Conservation (phyloP, 2,329 filamentous ascomycete species). For the Hymenoscyphus linearis region DNA sequence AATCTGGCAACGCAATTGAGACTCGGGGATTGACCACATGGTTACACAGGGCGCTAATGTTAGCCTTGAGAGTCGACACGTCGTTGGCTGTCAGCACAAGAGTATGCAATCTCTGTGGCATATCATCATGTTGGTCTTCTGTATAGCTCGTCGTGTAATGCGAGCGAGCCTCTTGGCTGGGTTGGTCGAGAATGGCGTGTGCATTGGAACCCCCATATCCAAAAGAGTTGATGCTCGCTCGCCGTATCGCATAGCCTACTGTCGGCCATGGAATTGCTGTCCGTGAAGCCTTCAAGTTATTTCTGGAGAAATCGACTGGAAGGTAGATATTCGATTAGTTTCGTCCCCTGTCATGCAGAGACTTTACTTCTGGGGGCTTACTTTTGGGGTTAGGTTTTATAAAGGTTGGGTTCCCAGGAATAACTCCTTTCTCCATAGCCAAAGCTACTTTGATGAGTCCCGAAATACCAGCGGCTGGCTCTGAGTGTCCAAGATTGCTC, state of each 20-base stretch:
- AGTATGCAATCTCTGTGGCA: no score
- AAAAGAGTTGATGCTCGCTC: conserved; percentile 36
- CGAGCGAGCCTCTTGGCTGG: no score
- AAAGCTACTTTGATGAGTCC: conserved; percentile 21
- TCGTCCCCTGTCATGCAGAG: no score
- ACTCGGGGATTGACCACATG: no score
- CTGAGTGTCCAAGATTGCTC: conserved; percentile 23
- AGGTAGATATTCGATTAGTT: no score
- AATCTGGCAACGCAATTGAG: no score
- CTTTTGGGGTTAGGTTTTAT: not conserved
- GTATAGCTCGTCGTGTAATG: no score
- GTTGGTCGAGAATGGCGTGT: no score
- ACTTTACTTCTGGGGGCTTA: no score
- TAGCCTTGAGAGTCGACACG: conserved; percentile 14
- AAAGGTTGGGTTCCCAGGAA: conserved; percentile 7
- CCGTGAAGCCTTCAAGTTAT: conserved; percentile 14
- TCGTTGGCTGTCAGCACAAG: conserved; percentile 25
- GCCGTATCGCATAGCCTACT: conserved; percentile 38
- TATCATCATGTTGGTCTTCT: no score
- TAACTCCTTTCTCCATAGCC: conserved; percentile 12
- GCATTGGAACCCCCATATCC: no score
- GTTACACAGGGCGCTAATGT: no score
- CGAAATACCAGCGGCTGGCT: conserved; percentile 21
- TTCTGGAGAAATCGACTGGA: conserved; percentile 1
- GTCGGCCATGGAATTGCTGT: conserved; percentile 13